Evolutionary conservation across 1,284 basidiomycete species (phyloP).

Genomic region (Ceratobasidium papillatum): DNA sequence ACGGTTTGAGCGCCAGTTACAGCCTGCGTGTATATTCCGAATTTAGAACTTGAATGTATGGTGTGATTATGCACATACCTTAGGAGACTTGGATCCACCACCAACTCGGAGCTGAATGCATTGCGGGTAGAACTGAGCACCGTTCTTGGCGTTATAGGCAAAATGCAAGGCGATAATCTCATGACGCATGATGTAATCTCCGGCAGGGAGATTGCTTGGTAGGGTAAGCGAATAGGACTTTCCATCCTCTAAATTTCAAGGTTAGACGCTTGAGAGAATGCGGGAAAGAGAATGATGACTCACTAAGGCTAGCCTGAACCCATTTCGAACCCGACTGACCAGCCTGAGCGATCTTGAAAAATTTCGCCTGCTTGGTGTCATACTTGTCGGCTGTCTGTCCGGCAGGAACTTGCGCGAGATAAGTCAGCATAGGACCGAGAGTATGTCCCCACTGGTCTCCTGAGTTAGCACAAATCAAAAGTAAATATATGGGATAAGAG

Average conservation of each 20-base stretch:
- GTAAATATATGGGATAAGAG: background rate
- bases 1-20: constrained; percentile 31
- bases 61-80: constrained; percentile 1
- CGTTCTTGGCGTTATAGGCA: constrained; percentile 56
- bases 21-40: background rate
- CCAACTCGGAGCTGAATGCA: constrained; percentile 69
- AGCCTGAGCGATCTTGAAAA: constrained; percentile 71
- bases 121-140: constrained; percentile 76
- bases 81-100: constrained; percentile 51
- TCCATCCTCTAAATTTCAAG: constrained; percentile 50
- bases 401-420: constrained; percentile 61
- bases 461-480: constrained; percentile 13
- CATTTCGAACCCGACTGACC: constrained; percentile 51
- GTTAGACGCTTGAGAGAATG: background rate
- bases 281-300: constrained; percentile 27
- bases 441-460: constrained; percentile 49
- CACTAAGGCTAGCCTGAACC: constrained; percentile 57
- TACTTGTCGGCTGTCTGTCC: constrained; percentile 65
- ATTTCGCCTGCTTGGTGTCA: constrained; percentile 64
- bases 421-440: constrained; percentile 71
- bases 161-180: constrained; percentile 79
- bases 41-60: background rate
- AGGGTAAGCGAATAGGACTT: constrained; percentile 59
- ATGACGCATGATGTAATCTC: constrained; percentile 74
- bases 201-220: constrained; percentile 64